These are phyloP conservation scores for Oropetium thomaeum DNA, from an alignment of 176 grass and related monocot species.

Conservation along the genomic window DNA sequence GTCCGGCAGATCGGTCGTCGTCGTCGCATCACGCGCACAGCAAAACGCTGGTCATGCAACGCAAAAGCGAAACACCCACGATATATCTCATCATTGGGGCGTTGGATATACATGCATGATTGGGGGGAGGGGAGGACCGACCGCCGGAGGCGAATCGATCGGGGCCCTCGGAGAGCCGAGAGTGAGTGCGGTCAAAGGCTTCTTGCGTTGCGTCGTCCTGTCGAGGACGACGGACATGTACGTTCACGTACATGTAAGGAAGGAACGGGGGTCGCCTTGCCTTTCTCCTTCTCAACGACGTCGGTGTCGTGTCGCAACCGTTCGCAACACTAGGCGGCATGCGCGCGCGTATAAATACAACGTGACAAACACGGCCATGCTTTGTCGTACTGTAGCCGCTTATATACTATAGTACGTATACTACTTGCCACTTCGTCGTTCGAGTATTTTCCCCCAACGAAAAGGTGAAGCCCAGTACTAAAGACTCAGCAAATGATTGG, in stretches of 20 bases:
- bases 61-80: not conserved
- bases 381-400: not conserved
- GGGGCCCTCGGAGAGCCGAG: not conserved
- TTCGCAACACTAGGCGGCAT: no score
- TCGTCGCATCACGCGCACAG: not conserved
- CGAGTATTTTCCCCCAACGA: not conserved
- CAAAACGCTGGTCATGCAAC: not conserved
- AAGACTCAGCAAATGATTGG: no score
- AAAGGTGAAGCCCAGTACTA: no score
- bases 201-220: not conserved
- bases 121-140: not conserved
- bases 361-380: slow-evolving; percentile 5
- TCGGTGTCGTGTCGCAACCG: slow-evolving; percentile 28
- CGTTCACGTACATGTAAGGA: not conserved
- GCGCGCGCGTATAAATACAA: not conserved
- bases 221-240: not conserved
- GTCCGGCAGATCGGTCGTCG: not conserved
- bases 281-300: slow-evolving; percentile 11
- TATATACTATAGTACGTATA: no score
- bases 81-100: not conserved
- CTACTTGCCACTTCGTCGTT: no score
- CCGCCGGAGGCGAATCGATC: not conserved
- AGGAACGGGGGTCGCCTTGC: not conserved
- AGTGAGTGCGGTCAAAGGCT: slow-evolving; percentile 25
- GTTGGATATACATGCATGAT: not conserved